Percentiles rank a stretch among this genome's conserved stretches.
Conservation (phyloP, 83 land plant species). For the Picea mariana region DNA sequence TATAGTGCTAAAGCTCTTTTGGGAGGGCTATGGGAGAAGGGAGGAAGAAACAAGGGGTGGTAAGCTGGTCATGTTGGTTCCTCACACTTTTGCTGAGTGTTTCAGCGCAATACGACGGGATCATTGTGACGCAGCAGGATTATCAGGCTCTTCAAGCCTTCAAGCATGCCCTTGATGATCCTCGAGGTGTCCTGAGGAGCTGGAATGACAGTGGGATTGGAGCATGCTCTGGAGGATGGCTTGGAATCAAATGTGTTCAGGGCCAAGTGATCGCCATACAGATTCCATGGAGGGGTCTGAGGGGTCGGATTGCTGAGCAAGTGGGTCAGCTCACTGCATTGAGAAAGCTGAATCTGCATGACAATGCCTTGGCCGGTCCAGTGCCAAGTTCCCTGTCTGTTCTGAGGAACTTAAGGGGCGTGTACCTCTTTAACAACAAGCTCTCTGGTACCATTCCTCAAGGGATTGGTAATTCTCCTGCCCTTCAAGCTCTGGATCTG, state of each 20-base stretch:
- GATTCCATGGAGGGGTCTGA: conserved; percentile 83
- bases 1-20: background rate
- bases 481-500: conserved; percentile 75
- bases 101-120: conserved; percentile 38
- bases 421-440: conserved; percentile 76
- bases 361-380: conserved; percentile 61
- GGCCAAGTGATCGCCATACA: conserved; percentile 83
- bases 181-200: conserved; percentile 51
- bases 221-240: conserved; percentile 85
- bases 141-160: conserved; percentile 54
- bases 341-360: conserved; percentile 86
- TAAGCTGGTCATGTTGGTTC: background rate
- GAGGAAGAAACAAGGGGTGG: conserved; percentile 1
- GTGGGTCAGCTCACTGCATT: conserved; percentile 74
- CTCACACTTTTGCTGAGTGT: background rate
- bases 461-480: conserved; percentile 53
- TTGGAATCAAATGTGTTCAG: conserved; percentile 79
- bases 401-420: conserved; percentile 67
- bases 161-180: conserved; percentile 60
- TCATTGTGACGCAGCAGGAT: conserved; percentile 49
- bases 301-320: conserved; percentile 63
- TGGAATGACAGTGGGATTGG: conserved; percentile 82
- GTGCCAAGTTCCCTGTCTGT: conserved; percentile 67
- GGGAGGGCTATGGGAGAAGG: background rate
- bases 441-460: conserved; percentile 78